A percentile compares a stretch with the other conserved stretches of the same genome.
Conservation (phyloP, 306 rosid genomes). For the Inga laurina region DNA sequence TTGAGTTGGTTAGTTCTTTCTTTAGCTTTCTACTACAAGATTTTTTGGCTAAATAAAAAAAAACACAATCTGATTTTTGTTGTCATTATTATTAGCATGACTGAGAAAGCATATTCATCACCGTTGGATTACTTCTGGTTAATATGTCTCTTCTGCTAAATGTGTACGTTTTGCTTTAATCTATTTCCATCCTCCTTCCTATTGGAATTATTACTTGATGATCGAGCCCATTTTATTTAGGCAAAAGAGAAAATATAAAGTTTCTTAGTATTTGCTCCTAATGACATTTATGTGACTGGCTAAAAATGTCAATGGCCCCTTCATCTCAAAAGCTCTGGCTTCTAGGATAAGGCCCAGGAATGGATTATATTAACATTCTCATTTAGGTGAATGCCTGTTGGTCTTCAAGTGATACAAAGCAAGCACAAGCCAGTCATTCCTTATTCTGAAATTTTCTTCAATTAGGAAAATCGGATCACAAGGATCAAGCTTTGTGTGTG, state of each 20-base stretch:
- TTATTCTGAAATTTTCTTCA: neutral
- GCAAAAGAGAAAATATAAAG: neutral
- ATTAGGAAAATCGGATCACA: neutral
- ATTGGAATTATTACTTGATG: neutral
- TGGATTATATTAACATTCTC: neutral
- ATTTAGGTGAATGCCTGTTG: neutral
- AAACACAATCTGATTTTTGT: neutral
- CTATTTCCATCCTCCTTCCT: neutral
- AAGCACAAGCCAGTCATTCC: neutral
- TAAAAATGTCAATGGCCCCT: neutral
- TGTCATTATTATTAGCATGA: slow-evolving; percentile 3
- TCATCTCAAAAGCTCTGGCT: neutral
- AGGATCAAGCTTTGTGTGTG: neutral
- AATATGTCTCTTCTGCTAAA: neutral
- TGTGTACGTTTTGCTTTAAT: neutral
- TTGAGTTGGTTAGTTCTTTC: slow-evolving; percentile 80
- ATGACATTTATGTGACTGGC: neutral
- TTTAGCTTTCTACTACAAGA: slow-evolving; percentile 7
- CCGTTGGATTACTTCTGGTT: neutral
- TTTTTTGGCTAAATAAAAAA: neutral
- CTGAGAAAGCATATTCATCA: neutral
- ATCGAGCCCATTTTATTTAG: neutral
- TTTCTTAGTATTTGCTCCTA: neutral
- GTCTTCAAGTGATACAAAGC: neutral
- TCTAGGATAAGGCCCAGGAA: neutral